Percentiles rank a stretch among this genome's conserved stretches.
phyloP scores from a whole-genome alignment of 2,329 filamentous ascomycete genomes.

The Colletotrichum tofieldiae region DNA sequence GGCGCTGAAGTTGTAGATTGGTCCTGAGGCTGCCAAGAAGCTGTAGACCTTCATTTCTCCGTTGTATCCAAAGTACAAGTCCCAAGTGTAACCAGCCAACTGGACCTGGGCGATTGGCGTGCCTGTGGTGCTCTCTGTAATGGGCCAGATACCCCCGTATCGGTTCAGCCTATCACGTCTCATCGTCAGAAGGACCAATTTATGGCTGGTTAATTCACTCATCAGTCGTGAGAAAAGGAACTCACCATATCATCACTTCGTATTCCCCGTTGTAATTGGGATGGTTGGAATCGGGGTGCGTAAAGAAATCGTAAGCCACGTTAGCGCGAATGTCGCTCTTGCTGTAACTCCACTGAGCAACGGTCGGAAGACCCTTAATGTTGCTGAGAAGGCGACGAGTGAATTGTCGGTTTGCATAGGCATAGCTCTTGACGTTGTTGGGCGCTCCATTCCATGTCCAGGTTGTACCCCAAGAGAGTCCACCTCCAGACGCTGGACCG shows the following conservation, averaged over 20 bases:
- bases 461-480: constrained; percentile 56
- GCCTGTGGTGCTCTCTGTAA: constrained; percentile 52
- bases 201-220: background rate
- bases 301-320: constrained; percentile 75
- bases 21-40: constrained; percentile 53
- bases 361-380: constrained; percentile 53
- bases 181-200: background rate
- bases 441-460: constrained; percentile 58
- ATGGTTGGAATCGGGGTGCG: constrained; percentile 59
- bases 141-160: constrained; percentile 69
- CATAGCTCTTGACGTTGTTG: constrained; percentile 60
- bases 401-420: constrained; percentile 55
- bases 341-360: constrained; percentile 55
- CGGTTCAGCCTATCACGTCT: constrained; percentile 62
- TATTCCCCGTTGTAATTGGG: constrained; percentile 60
- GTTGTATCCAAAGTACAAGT: constrained; percentile 69
- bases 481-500: constrained; percentile 49
- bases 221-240: background rate
- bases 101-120: constrained; percentile 64
- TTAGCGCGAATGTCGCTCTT: constrained; percentile 61
- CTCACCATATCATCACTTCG: constrained; percentile 74
- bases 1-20: constrained; percentile 64
- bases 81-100: constrained; percentile 66
- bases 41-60: constrained; percentile 69
- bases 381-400: constrained; percentile 49